phyloP scores from a whole-genome alignment of 1,139 yeast genomes.

The Zhuliangozyma parablackwelliae region DNA sequence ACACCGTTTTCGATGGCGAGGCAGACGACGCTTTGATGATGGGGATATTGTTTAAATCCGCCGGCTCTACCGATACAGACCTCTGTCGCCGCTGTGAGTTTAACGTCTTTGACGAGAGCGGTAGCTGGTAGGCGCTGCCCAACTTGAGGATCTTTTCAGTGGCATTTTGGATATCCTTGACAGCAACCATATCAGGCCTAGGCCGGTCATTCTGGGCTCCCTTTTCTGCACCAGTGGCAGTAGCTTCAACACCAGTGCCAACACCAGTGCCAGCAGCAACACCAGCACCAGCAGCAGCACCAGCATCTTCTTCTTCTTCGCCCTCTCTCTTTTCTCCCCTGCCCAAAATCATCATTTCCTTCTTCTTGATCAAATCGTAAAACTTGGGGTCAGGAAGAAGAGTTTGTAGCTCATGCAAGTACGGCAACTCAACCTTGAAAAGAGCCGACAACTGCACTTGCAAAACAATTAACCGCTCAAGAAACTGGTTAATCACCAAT shows the following conservation, averaged over 20 bases:
- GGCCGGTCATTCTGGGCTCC: background rate
- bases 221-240: background rate
- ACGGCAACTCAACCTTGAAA: slow-evolving; percentile 29
- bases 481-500: slow-evolving; percentile 31
- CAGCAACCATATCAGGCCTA: background rate
- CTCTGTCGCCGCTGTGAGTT: slow-evolving; percentile 31
- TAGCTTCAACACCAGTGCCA: background rate
- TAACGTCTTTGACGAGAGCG: slow-evolving; percentile 40
- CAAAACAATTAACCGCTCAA: slow-evolving; percentile 36
- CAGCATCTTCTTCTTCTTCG: slow-evolving; percentile 11
- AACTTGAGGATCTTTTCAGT: slow-evolving; percentile 31
- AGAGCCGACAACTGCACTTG: slow-evolving; percentile 26
- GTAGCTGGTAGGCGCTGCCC: slow-evolving; percentile 35
- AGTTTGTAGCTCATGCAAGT: slow-evolving; percentile 23
- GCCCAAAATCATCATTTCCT: slow-evolving; percentile 27
- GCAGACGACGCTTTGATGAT: slow-evolving; percentile 8
- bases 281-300: slow-evolving; percentile 1
- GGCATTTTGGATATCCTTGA: slow-evolving; percentile 10
- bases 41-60: slow-evolving; percentile 10
- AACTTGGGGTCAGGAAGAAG: slow-evolving; percentile 34
- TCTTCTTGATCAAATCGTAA: slow-evolving; percentile 32
- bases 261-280: no score
- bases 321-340: slow-evolving; percentile 8
- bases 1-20: slow-evolving; percentile 8
- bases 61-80: slow-evolving; percentile 9